Conservation (phyloP, 2,329 filamentous ascomycete species). For the Paraconiothyrium sp. region DNA sequence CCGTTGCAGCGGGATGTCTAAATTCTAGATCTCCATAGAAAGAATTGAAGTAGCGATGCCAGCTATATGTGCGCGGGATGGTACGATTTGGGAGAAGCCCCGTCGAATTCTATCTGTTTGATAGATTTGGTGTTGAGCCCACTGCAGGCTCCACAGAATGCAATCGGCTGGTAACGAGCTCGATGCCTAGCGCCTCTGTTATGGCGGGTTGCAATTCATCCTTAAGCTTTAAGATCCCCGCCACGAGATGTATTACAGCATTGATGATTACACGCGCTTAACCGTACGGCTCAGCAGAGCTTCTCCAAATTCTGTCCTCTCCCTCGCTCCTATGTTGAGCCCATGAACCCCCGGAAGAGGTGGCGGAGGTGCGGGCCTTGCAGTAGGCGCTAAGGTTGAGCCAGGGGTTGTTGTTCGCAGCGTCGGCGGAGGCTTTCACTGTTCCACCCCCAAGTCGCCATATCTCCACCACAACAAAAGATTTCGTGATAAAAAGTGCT, state of each 20-base stretch:
- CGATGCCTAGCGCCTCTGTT: neutral
- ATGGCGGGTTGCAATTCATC: neutral
- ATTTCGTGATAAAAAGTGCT: neutral
- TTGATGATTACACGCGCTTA: neutral
- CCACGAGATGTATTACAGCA: neutral
- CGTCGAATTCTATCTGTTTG: neutral
- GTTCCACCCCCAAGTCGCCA: neutral
- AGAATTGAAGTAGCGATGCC: neutral
- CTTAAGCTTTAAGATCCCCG: neutral
- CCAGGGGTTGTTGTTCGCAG: constrained; percentile 1
- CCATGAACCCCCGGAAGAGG: neutral
- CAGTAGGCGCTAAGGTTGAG: neutral
- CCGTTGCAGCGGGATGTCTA: neutral
- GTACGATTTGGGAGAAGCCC: neutral
- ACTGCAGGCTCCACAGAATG: neutral
- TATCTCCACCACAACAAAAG: constrained; percentile 9
- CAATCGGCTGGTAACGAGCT: neutral
- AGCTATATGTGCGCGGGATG: neutral
- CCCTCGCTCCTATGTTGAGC: neutral
- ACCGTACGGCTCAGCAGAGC: neutral
- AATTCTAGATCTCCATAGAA: neutral
- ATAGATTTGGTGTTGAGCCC: neutral
- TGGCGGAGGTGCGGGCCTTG: neutral
- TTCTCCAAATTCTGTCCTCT: neutral
- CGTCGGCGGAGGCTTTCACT: neutral